phyloP scores from a whole-genome alignment of 2,329 filamentous ascomycete genomes.

The Botrytis squamosa region DNA sequence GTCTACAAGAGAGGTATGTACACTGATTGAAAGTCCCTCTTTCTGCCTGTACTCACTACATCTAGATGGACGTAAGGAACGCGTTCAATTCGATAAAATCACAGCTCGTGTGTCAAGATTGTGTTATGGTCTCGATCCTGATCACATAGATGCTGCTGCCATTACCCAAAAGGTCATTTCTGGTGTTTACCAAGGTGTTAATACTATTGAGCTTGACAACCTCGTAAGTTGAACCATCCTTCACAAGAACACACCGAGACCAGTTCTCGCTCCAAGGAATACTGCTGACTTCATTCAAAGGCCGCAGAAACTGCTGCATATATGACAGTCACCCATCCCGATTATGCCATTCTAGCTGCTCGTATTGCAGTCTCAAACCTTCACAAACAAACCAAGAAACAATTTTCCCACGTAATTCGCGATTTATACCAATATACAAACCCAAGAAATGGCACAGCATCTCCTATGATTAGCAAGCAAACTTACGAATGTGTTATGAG shows the following conservation, averaged over 20 bases:
- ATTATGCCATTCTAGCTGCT: conserved; percentile 97
- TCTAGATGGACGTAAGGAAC: conserved; percentile 97
- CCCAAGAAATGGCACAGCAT: conserved; percentile 78
- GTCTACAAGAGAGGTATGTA: conserved; percentile 42
- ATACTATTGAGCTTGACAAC: conserved; percentile 93
- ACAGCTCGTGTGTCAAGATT: conserved; percentile 95
- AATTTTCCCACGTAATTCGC: conserved; percentile 92
- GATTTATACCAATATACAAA: conserved; percentile 97
- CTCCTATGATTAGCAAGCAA: conserved; percentile 91
- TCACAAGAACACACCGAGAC: conserved; percentile 27
- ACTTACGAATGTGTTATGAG: conserved; percentile 94
- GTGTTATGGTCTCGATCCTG: conserved; percentile 94
- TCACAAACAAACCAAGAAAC: conserved; percentile 99
- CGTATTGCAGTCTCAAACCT: conserved; percentile 99
- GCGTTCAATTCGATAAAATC: conserved; percentile 99
- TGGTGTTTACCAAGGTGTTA: conserved; percentile 97
- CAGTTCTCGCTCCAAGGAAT: conserved; percentile 7
- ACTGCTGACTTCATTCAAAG: conserved; percentile 48
- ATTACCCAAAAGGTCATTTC: conserved; percentile 99
- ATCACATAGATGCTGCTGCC: conserved; percentile 94
- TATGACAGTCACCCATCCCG: conserved; percentile 99
- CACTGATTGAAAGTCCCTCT: background rate
- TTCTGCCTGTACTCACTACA: background rate
- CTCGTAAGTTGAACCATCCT: conserved; percentile 63
- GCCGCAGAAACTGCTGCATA: conserved; percentile 98